Evolutionary conservation across 495 filamentous ascomycete genomes (phyloP).

Genomic region (Aspergillus taichungensis): DNA sequence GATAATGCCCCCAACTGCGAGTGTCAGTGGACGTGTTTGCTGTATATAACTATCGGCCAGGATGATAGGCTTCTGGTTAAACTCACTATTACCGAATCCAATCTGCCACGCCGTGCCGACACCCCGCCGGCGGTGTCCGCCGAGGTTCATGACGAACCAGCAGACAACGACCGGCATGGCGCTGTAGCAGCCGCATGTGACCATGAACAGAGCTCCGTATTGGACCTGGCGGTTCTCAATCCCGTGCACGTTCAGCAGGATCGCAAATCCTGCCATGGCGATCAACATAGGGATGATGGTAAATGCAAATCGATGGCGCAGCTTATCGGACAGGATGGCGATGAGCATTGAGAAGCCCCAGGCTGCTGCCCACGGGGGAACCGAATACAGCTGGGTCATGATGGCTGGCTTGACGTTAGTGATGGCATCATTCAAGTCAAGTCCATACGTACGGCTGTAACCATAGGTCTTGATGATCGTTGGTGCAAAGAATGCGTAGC

Average conservation of each 20-base stretch:
- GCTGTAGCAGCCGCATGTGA: conserved; percentile 52
- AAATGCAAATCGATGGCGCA: conserved; percentile 69
- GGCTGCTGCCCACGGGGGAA: conserved; percentile 80
- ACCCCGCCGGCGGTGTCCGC: conserved; percentile 73
- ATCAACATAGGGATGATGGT: conserved; percentile 55
- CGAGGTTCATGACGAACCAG: conserved; percentile 92
- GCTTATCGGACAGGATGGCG: conserved; percentile 57
- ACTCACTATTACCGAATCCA: conserved; percentile 76
- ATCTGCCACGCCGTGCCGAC: conserved; percentile 86
- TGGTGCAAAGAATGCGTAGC: conserved; percentile 69
- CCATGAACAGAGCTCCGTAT: conserved; percentile 68
- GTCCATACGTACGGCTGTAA: conserved; percentile 36
- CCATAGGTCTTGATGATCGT: conserved; percentile 63
- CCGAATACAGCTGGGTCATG: conserved; percentile 68
- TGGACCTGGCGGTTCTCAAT: conserved; percentile 46
- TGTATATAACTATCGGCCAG: background rate
- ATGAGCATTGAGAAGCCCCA: conserved; percentile 70
- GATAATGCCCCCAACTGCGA: conserved; percentile 67
- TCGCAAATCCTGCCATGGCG: conserved; percentile 59
- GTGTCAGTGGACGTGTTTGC: conserved; percentile 1
- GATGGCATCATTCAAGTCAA: conserved; percentile 1
- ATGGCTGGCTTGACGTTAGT: conserved; percentile 39
- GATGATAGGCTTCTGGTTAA: background rate
- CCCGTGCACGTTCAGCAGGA: conserved; percentile 58
- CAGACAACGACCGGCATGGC: conserved; percentile 81